phyloP scores from a whole-genome alignment of 2,329 filamentous ascomycete genomes.

The Hymenoscyphus repandus region DNA sequence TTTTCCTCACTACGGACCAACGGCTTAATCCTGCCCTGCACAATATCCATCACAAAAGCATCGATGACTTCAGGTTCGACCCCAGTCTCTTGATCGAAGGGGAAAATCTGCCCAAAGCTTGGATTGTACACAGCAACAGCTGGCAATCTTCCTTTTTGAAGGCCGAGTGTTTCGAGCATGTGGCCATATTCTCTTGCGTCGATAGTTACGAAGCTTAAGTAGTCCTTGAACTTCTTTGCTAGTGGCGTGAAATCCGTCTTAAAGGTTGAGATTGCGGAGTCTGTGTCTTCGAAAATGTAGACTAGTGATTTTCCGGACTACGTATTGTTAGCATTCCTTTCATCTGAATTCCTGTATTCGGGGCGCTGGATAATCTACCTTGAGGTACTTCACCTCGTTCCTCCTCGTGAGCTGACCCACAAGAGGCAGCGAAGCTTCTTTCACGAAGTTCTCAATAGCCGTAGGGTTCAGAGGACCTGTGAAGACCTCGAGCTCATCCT shows the following conservation, averaged over 20 bases:
- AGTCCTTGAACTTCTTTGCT: slow-evolving; percentile 42
- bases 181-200: slow-evolving; percentile 42
- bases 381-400: slow-evolving; percentile 39
- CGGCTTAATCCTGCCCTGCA: background rate
- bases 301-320: slow-evolving; percentile 37
- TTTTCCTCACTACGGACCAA: background rate
- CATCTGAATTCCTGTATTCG: background rate
- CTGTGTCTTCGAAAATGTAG: slow-evolving; percentile 32
- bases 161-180: slow-evolving; percentile 37
- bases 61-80: slow-evolving; percentile 36
- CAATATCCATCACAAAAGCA: slow-evolving; percentile 34
- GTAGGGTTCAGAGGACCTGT: slow-evolving; percentile 31
- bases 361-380: slow-evolving; percentile 26
- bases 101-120: slow-evolving; percentile 40
- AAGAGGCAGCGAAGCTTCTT: slow-evolving; percentile 35
- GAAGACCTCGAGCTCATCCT: slow-evolving; percentile 33
- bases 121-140: slow-evolving; percentile 42
- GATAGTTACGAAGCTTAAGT: slow-evolving; percentile 44
- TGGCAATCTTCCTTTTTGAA: slow-evolving; percentile 26
- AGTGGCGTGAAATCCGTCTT: slow-evolving; percentile 34
- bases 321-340: background rate
- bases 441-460: slow-evolving; percentile 36
- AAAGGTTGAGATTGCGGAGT: slow-evolving; percentile 34
- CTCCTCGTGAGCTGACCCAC: slow-evolving; percentile 41
- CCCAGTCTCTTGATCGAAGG: slow-evolving; percentile 27